phyloP scores from a whole-genome alignment of 345 rosid genomes.

The Citrus medica region DNA sequence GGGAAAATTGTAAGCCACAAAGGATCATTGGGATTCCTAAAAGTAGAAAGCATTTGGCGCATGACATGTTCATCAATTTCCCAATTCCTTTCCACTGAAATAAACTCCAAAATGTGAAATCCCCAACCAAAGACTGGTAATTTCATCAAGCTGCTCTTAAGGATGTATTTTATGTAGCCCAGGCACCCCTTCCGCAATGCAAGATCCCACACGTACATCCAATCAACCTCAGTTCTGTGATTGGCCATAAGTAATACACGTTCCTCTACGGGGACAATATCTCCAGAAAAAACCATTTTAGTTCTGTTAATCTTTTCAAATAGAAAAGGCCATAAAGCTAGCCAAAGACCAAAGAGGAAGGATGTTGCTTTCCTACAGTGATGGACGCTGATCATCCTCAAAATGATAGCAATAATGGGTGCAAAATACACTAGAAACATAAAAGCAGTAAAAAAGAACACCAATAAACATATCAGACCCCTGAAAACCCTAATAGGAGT shows the following conservation, averaged over 20 bases:
- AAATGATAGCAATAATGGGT: slow-evolving; percentile 37
- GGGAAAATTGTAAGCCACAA: slow-evolving; percentile 93
- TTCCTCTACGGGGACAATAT: slow-evolving; percentile 45
- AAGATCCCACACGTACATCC: slow-evolving; percentile 91
- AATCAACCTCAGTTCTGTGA: slow-evolving; percentile 92
- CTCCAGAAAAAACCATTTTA: slow-evolving; percentile 64
- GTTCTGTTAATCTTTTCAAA: slow-evolving; percentile 78
- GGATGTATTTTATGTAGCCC: slow-evolving; percentile 70
- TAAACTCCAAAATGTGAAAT: slow-evolving; percentile 78
- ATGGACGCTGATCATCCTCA: slow-evolving; percentile 47
- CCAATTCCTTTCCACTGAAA: slow-evolving; percentile 83
- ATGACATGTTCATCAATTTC: slow-evolving; percentile 66
- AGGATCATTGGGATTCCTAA: slow-evolving; percentile 64
- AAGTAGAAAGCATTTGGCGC: slow-evolving; percentile 56
- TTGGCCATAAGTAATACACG: slow-evolving; percentile 66
- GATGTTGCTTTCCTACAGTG: slow-evolving; percentile 53
- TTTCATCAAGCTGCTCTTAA: slow-evolving; percentile 84
- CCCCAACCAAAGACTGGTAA: slow-evolving; percentile 85
- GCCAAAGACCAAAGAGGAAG: slow-evolving; percentile 63
- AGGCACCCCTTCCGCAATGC: slow-evolving; percentile 75
- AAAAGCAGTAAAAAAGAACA: slow-evolving; percentile 66
- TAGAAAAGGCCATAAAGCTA: slow-evolving; percentile 81
- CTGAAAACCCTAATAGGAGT: slow-evolving; percentile 59
- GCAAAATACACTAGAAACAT: slow-evolving; percentile 61
- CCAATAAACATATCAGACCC: slow-evolving; percentile 58